A percentile compares a stretch with the other conserved stretches of the same genome.
Conservation (phyloP, 2,329 filamentous ascomycete species). For the Beauveria brongniartii region DNA sequence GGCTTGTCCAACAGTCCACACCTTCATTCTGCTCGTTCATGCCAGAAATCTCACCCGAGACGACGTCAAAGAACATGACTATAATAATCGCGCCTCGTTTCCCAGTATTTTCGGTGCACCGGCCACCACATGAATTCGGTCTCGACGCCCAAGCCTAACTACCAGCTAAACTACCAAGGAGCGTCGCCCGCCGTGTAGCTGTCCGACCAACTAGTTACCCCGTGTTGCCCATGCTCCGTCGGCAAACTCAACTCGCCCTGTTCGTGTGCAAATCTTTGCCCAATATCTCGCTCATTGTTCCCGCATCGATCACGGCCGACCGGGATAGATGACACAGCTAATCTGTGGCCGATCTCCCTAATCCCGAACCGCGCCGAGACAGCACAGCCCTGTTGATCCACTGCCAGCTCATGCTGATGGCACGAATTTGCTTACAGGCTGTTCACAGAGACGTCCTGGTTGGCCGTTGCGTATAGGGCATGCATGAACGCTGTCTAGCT, state of each 20-base stretch:
- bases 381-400: constrained; percentile 2
- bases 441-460: neutral
- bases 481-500: neutral
- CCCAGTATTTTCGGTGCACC: neutral
- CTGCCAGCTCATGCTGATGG: neutral
- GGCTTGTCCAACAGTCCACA: neutral
- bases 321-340: neutral
- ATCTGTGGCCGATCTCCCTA: neutral
- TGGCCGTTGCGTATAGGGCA: neutral
- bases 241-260: neutral
- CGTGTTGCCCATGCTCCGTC: neutral
- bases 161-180: neutral
- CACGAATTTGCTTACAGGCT: neutral
- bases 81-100: neutral
- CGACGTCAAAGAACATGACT: neutral
- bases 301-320: neutral
- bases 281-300: neutral
- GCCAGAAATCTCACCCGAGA: neutral
- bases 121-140: too few relatives aligned
- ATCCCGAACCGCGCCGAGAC: neutral
- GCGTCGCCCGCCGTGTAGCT: neutral
- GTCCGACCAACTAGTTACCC: too few relatives aligned
- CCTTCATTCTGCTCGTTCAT: neutral
- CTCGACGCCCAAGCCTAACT: too few relatives aligned
- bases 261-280: neutral